Evolutionary conservation across 2,329 filamentous ascomycete genomes (phyloP).

Genomic region (Pochonia chlamydosporia): DNA sequence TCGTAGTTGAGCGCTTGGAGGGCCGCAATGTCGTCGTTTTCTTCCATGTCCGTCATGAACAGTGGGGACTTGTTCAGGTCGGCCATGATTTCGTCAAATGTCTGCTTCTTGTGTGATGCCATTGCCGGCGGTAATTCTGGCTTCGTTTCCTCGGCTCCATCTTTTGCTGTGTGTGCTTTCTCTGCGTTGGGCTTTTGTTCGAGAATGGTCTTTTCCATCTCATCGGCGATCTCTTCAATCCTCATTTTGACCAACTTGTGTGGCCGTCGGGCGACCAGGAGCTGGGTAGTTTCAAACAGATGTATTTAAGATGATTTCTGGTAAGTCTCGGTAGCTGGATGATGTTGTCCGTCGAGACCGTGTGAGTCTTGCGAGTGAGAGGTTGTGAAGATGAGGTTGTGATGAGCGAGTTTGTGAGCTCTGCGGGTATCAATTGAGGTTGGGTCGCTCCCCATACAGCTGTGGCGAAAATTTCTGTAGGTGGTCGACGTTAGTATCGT

Average conservation of each 20-base stretch:
- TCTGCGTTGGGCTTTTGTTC: conserved; percentile 2
- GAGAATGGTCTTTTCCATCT: conserved; percentile 30
- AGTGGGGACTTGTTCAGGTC: conserved; percentile 64
- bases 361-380: too few relatives aligned
- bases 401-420: conserved; percentile 8
- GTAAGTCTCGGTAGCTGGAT: neutral
- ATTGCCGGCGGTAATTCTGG: conserved; percentile 43
- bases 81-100: conserved; percentile 48
- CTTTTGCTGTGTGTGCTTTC: neutral
- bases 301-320: too few relatives aligned
- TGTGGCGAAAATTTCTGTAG: conserved; percentile 19
- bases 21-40: conserved; percentile 80
- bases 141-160: conserved; percentile 18
- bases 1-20: conserved; percentile 89
- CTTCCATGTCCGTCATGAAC: conserved; percentile 92
- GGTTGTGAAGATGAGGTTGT: too few relatives aligned
- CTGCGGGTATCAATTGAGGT: too few relatives aligned
- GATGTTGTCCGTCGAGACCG: neutral
- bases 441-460: conserved; percentile 18
- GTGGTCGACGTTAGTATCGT: conserved; percentile 4
- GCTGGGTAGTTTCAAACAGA: too few relatives aligned
- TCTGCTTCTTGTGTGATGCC: conserved; percentile 35
- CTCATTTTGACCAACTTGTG: conserved; percentile 21
- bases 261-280: too few relatives aligned
- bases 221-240: conserved; percentile 37